phyloP scores from a whole-genome alignment of 1,139 yeast species.

The Spencermartinsiella ligniputridi region DNA sequence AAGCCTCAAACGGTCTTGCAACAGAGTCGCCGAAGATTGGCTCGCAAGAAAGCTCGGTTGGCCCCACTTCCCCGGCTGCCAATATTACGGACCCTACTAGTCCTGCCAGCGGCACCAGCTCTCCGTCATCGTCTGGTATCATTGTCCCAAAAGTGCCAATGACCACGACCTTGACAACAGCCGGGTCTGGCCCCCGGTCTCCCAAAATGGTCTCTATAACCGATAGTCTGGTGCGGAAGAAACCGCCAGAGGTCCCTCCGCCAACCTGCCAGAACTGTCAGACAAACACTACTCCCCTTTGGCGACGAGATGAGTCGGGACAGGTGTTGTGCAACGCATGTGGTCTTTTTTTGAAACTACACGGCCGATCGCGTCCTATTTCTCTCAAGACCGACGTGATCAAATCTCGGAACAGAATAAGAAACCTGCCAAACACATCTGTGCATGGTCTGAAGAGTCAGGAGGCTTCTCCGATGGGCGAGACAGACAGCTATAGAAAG shows the following conservation, averaged over 20 bases:
- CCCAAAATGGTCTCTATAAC: not conserved
- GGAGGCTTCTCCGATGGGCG: not conserved
- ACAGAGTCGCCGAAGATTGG: too few relatives aligned
- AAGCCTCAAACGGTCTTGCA: too few relatives aligned
- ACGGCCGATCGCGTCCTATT: slow-evolving; percentile 89
- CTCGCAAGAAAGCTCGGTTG: too few relatives aligned
- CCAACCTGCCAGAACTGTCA: slow-evolving; percentile 72
- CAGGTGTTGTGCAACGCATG: slow-evolving; percentile 94
- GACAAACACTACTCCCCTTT: slow-evolving; percentile 88
- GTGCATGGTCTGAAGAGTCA: not conserved
- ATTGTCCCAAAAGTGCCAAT: too few relatives aligned
- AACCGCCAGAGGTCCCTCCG: slow-evolving; percentile 2
- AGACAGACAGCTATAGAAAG: not conserved
- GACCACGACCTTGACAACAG: slow-evolving; percentile 5
- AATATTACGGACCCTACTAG: too few relatives aligned
- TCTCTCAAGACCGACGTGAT: slow-evolving; percentile 88
- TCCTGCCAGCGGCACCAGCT: too few relatives aligned
- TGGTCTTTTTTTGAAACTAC: slow-evolving; percentile 84
- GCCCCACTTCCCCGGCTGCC: too few relatives aligned
- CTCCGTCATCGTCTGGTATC: too few relatives aligned
- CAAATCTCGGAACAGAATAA: slow-evolving; percentile 77
- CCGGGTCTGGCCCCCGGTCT: slow-evolving; percentile 23
- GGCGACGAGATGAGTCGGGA: slow-evolving; percentile 94
- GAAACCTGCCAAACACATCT: slow-evolving; percentile 30
- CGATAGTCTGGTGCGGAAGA: not conserved